Conservation (phyloP, 1,284 basidiomycete genomes). For the Melanopsichium pennsylvanicum region DNA sequence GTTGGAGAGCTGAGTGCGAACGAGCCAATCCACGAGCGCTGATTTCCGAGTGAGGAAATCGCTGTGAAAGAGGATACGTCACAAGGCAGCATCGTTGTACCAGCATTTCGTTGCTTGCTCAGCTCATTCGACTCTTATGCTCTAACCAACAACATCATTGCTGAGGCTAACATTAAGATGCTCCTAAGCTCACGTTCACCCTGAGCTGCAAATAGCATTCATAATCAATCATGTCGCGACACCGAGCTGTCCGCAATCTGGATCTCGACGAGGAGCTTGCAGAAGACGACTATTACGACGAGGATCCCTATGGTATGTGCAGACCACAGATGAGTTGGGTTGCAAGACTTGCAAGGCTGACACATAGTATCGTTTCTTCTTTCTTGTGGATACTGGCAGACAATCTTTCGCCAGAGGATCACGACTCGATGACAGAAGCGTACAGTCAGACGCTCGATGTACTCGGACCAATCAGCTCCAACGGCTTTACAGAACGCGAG, state of each 20-base stretch:
- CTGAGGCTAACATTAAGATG: too few species aligned
- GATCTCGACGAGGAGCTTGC: slow-evolving; percentile 77
- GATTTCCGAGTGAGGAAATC: slow-evolving; percentile 4
- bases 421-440: slow-evolving; percentile 51
- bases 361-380: too few species aligned
- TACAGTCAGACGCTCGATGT: slow-evolving; percentile 47
- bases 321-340: too few species aligned
- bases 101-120: not conserved
- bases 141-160: slow-evolving; percentile 1
- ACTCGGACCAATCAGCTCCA: slow-evolving; percentile 46
- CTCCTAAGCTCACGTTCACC: too few species aligned
- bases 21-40: slow-evolving; percentile 12
- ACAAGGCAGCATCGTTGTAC: slow-evolving; percentile 25
- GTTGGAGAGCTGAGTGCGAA: not conserved
- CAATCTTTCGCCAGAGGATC: slow-evolving; percentile 55
- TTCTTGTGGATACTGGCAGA: slow-evolving; percentile 34
- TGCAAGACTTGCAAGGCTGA: too few species aligned
- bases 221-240: slow-evolving; percentile 68
- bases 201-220: too few species aligned
- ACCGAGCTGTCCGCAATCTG: slow-evolving; percentile 87
- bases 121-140: not conserved
- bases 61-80: slow-evolving; percentile 16
- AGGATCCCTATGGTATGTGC: slow-evolving; percentile 51
- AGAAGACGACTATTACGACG: slow-evolving; percentile 72
- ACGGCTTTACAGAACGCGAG: slow-evolving; percentile 57